Evolutionary conservation across 768 basidiomycete genomes (phyloP).

Genomic region (Leccinum ochraceum): DNA sequence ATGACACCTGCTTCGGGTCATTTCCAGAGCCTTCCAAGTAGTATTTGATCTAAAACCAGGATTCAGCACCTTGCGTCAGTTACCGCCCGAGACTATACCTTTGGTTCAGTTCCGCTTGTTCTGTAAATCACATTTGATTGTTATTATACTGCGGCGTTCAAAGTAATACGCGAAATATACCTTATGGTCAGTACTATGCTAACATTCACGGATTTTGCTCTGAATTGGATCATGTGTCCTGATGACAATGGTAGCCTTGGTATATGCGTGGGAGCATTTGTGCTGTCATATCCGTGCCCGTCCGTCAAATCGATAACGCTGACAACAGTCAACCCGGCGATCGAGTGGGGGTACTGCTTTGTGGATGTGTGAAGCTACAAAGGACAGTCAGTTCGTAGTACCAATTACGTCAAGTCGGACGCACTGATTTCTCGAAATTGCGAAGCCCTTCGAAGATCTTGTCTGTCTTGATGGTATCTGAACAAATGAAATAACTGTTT

Average conservation of each 20-base stretch:
- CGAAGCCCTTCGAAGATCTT: conserved; percentile 69
- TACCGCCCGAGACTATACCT: conserved; percentile 44
- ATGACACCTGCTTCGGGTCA: conserved; percentile 46
- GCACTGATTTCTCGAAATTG: conserved; percentile 46
- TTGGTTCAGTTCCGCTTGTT: conserved; percentile 90
- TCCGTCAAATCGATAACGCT: conserved; percentile 74
- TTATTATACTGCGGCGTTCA: not conserved
- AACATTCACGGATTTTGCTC: conserved; percentile 45
- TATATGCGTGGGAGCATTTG: conserved; percentile 62
- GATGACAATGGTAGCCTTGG: conserved; percentile 70
- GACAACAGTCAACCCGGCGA: conserved; percentile 61
- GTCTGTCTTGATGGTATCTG: conserved; percentile 64
- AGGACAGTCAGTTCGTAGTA: conserved; percentile 1
- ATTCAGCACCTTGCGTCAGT: not conserved
- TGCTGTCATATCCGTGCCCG: conserved; percentile 65
- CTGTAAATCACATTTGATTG: conserved; percentile 35
- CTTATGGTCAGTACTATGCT: conserved; percentile 70
- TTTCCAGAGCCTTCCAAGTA: conserved; percentile 81
- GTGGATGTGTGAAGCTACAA: conserved; percentile 20
- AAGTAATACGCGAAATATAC: conserved; percentile 38
- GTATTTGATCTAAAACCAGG: conserved; percentile 66
- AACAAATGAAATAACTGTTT: conserved; percentile 82
- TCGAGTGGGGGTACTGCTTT: conserved; percentile 55
- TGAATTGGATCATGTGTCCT: conserved; percentile 85
- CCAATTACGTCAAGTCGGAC: conserved; percentile 4